phyloP scores from a whole-genome alignment of 2,329 filamentous ascomycete species.

The Pseudocercospora macadamiae region DNA sequence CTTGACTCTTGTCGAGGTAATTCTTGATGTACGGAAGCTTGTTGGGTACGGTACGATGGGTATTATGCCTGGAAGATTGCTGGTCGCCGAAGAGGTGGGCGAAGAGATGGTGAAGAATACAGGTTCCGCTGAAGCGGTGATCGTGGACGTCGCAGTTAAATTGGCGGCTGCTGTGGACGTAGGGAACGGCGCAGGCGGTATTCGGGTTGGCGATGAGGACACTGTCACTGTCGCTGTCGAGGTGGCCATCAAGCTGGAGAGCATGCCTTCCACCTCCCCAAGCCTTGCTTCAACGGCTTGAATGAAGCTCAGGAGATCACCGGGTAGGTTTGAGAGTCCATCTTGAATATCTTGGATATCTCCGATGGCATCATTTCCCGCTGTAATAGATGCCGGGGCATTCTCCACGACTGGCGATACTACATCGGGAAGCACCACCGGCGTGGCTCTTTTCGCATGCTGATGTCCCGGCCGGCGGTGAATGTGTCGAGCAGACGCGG shows the following conservation, averaged over 20 bases:
- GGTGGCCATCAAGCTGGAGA: slow-evolving; percentile 11
- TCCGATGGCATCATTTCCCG: slow-evolving; percentile 22
- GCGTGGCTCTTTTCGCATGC: slow-evolving; percentile 3
- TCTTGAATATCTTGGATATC: slow-evolving; percentile 26
- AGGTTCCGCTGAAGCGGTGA: neutral
- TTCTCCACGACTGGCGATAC: neutral
- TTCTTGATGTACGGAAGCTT: slow-evolving; percentile 9
- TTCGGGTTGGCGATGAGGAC: neutral
- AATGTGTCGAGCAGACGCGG: slow-evolving; percentile 8
- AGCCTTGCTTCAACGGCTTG: slow-evolving; percentile 20
- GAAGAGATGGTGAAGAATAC: neutral
- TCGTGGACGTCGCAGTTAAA: neutral
- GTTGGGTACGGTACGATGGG: slow-evolving; percentile 1
- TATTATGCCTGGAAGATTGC: neutral
- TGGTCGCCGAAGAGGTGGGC: neutral
- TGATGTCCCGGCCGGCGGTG: slow-evolving; percentile 13
- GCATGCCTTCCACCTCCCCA: slow-evolving; percentile 18
- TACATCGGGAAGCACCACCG: neutral
- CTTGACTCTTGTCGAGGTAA: slow-evolving; percentile 11
- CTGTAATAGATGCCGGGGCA: slow-evolving; percentile 11
- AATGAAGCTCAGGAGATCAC: slow-evolving; percentile 23
- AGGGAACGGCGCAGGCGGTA: neutral
- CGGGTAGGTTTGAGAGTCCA: slow-evolving; percentile 22
- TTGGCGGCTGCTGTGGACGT: neutral
- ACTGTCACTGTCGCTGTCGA: neutral